A percentile compares a stretch with the other conserved stretches of the same genome.
phyloP scores from a whole-genome alignment of 2,329 filamentous ascomycete species.

The Calonectria fujianensis region DNA sequence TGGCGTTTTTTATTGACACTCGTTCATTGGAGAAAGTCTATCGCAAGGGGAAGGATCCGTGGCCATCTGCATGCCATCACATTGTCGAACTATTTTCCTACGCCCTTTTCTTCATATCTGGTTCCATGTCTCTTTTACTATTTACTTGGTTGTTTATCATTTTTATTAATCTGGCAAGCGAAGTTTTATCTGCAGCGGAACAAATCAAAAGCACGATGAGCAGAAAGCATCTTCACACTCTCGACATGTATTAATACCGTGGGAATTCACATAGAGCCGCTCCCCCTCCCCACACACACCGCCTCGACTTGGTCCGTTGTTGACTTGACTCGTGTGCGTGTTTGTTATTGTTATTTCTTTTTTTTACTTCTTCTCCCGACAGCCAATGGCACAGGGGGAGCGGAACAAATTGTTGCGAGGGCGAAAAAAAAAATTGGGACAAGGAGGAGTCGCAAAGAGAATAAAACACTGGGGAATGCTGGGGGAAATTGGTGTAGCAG shows the following conservation, averaged over 20 bases:
- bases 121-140: constrained; percentile 34
- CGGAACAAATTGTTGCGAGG: constrained; percentile 20
- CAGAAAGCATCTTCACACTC: constrained; percentile 45
- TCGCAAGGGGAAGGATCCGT: constrained; percentile 29
- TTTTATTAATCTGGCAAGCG: constrained; percentile 48
- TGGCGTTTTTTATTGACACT: constrained; percentile 38
- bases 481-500: constrained; percentile 39
- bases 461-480: constrained; percentile 22
- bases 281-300: constrained; percentile 6
- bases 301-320: constrained; percentile 7
- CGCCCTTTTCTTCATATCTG: constrained; percentile 31
- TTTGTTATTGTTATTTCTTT: constrained; percentile 20
- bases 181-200: constrained; percentile 44
- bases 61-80: constrained; percentile 36
- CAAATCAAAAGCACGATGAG: constrained; percentile 42
- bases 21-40: constrained; percentile 36
- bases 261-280: constrained; percentile 50
- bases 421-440: constrained; percentile 24
- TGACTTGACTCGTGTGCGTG: constrained; percentile 24
- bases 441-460: constrained; percentile 21
- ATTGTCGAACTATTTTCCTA: constrained; percentile 34
- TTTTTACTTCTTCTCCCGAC: background rate
- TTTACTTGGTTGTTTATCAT: constrained; percentile 39
- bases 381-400: constrained; percentile 15
- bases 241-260: constrained; percentile 58